These are phyloP conservation scores for Arthromyces matolae DNA, from an alignment of 768 basidiomycete species.

Conservation along the genomic window DNA sequence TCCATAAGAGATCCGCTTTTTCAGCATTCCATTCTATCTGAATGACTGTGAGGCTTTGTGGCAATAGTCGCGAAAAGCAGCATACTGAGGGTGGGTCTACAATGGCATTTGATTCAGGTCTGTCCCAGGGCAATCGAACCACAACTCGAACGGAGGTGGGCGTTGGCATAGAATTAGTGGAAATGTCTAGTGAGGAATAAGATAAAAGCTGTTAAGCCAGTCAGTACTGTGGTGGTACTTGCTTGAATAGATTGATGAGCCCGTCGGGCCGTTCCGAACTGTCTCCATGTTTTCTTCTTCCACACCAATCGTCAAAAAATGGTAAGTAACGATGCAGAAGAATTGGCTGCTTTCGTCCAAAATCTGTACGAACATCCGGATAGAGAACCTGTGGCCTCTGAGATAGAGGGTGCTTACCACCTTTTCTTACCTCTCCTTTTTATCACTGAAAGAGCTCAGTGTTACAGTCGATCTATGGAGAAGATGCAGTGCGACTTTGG, in stretches of 20 bases:
- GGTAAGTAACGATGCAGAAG: conserved; percentile 22
- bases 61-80: conserved; percentile 13
- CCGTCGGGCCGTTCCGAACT: conserved; percentile 4
- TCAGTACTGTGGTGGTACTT: neutral
- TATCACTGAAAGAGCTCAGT: conserved; percentile 35
- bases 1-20: conserved; percentile 85
- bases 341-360: conserved; percentile 32
- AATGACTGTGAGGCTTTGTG: conserved; percentile 10
- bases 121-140: conserved; percentile 73
- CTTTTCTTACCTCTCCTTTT: neutral
- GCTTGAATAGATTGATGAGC: neutral
- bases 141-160: conserved; percentile 59
- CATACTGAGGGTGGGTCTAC: conserved; percentile 68
- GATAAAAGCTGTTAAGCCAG: too few species aligned
- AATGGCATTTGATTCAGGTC: conserved; percentile 59
- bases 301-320: conserved; percentile 11
- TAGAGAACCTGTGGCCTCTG: conserved; percentile 40
- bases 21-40: conserved; percentile 85
- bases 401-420: conserved; percentile 38
- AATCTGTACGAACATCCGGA: conserved; percentile 33
- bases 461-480: conserved; percentile 81
- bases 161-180: conserved; percentile 25
- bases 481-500: conserved; percentile 61
- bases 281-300: conserved; percentile 20
- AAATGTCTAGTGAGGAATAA: too few species aligned